phyloP scores from a whole-genome alignment of 768 basidiomycete genomes.

The Mycena haematopus region DNA sequence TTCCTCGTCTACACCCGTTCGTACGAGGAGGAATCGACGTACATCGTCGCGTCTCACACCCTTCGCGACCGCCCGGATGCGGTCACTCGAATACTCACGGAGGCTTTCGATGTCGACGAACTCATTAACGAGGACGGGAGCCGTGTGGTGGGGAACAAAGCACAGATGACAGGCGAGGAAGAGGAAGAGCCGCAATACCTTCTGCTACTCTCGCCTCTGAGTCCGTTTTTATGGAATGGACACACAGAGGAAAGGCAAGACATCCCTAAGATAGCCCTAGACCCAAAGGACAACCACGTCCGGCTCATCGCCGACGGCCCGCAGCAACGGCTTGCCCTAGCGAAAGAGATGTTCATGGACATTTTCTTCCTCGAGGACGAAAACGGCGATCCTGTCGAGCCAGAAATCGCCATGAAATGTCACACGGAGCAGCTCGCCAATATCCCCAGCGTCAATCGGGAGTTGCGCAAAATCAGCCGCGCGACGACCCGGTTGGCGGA shows the following conservation, averaged over 20 bases:
- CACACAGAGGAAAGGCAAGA: conserved; percentile 75
- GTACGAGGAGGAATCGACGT: conserved; percentile 90
- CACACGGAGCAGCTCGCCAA: conserved; percentile 88
- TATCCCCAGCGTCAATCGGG: conserved; percentile 85
- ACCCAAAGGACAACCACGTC: conserved; percentile 86
- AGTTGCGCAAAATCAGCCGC: conserved; percentile 88
- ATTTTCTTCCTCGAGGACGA: conserved; percentile 68
- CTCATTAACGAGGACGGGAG: conserved; percentile 60
- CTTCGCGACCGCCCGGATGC: conserved; percentile 78
- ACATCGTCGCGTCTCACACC: conserved; percentile 82
- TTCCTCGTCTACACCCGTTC: conserved; percentile 90
- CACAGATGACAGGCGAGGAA: conserved; percentile 50
- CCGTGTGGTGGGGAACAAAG: conserved; percentile 44
- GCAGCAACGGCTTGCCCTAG: conserved; percentile 70
- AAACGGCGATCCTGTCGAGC: conserved; percentile 58
- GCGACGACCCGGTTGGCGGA: conserved; percentile 91
- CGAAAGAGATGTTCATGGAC: conserved; percentile 80
- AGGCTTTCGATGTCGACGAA: conserved; percentile 84
- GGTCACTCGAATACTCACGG: conserved; percentile 80
- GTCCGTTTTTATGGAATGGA: conserved; percentile 92
- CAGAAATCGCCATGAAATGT: conserved; percentile 52
- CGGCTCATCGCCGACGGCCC: conserved; percentile 92
- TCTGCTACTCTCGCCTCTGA: conserved; percentile 84
- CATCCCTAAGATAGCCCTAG: conserved; percentile 79
- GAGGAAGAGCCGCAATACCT: conserved; percentile 77